Evolutionary conservation across 2,329 filamentous ascomycete species (phyloP), one percentile per base, ranked within the genome.

Genomic region (Metarhizium sp.): DNA sequence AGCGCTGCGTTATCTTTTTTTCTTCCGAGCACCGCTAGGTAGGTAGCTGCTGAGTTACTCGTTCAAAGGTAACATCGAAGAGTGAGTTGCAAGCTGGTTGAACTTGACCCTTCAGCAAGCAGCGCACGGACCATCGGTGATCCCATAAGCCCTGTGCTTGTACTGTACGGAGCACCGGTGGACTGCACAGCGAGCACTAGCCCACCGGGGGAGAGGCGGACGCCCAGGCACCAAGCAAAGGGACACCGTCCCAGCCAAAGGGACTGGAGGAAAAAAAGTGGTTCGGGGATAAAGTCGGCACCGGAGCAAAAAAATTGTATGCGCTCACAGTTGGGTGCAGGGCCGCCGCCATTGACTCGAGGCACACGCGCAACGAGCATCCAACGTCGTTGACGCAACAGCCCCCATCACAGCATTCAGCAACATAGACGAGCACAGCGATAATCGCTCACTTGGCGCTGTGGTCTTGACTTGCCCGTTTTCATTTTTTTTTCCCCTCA

Each of bases 221-320:
- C 13, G 14, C 14, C 40, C 40, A 42, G 13, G n/a, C n/a, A 14
- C 11, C 7, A 3, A 34, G 10, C 32, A 11, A 11, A 34, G 32
- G 3, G 25, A 25, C 25, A 3, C 25, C 25, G 25, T 25, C 25
- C 25, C 25, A 25, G 25, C 25, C 4, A 25, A 25, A 25, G 25
- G 25, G 25, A 25, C 25, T 25, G 34, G 34, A 6, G 2, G 13
- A 32, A 29, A n/a, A 50, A 48, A 50, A 42, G 43, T 50, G 42
- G 34, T 40, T 52, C 51, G 54, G 46, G 50, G 52, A 57, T 46
- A 36, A 50, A 36, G 43, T 56, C 57, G 54, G 52, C 13, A 34
- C 14, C 38, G 47, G 54, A 30, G 51, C 43, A 7, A 50, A 53
- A 53, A 52, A 40, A 13, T 52, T 54, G 11, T 30, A 34, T 25